These are phyloP conservation scores for Agroathelia rolfsii DNA, from an alignment of 1,284 basidiomycete genomes.

Conservation along the genomic window DNA sequence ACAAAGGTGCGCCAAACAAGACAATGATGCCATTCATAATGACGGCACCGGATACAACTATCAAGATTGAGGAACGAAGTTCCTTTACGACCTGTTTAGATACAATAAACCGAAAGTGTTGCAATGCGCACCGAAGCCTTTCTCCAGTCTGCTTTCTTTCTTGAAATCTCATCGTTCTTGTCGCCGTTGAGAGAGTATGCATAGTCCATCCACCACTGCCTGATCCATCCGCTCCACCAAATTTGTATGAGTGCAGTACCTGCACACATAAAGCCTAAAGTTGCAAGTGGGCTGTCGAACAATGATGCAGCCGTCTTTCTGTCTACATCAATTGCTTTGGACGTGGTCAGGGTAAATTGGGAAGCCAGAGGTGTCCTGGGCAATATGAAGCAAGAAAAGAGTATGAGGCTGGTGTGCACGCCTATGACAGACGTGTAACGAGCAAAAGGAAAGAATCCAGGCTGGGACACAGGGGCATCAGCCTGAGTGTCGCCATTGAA, in stretches of 20 bases:
- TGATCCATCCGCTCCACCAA: constrained; percentile 69
- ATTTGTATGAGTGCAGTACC: constrained; percentile 51
- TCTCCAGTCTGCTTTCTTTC: constrained; percentile 32
- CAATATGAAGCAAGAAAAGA: constrained; percentile 56
- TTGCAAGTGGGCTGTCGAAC: constrained; percentile 47
- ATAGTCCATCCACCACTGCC: constrained; percentile 39
- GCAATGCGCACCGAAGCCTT: too few species aligned
- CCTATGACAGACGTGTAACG: constrained; percentile 67
- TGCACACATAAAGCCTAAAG: constrained; percentile 48
- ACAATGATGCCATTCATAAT: constrained; percentile 44
- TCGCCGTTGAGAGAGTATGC: too few species aligned
- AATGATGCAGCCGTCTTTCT: constrained; percentile 57
- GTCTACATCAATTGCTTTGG: constrained; percentile 28
- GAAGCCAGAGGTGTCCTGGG: too few species aligned
- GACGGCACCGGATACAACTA: too few species aligned
- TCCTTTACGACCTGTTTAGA: too few species aligned
- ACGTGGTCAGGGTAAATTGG: constrained; percentile 22
- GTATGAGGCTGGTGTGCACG: constrained; percentile 63
- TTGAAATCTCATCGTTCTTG: too few species aligned
- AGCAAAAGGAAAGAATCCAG: constrained; percentile 31
- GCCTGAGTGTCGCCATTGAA: too few species aligned
- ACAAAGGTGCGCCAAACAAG: constrained; percentile 69
- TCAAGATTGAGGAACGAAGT: too few species aligned
- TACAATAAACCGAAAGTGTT: too few species aligned
- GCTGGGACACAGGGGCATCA: too few species aligned